Base-by-base conservation (phyloP, 352 stramenopile genomes). In the Pythium monospermum region DNA sequence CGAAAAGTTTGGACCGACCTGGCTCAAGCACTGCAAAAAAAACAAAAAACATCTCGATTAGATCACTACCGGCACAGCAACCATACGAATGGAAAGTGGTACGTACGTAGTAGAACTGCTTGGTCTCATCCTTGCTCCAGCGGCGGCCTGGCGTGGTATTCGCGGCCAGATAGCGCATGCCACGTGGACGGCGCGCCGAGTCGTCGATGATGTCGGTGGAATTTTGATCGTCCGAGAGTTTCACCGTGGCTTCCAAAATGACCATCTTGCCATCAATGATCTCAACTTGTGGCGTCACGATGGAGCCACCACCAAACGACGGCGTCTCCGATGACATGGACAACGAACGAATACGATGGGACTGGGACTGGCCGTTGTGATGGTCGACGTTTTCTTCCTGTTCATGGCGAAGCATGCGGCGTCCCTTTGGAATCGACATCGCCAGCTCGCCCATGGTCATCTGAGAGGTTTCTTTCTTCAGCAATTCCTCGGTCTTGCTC, bases 241-340 rank as follows among this genome's bases (percentile, higher is more conserved):
- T 85, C 27, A 92, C 76, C 0, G 74, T 87, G 7, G 66, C 77
- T 40, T 91, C 74, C 23, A 76, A 37, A 6, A 94, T 73, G 18
- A 94, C 80, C 76, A 94, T 94, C 45, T 90, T 78, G n/a, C 83
- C 80, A 42, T 94, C 73, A 23, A 94, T 71, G 48, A 94, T 89
- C 51, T 90, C 68, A 22, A 94, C 83, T 43, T 87, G 78, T 0
- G 83, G 83, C 27, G 78, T 83, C 36, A 91, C 69, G 8, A 91
- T 61, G 13, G 83, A 85, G 8, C 76, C 69, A n/a, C 69, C 67
- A 10, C 69, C 74, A 33, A 83, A 73, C 3, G 73, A 76, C 25
- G 70, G 64, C 0, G 73, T 77, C 35, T 87, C 78, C 1, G 78
- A 87, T 5, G 75, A 86, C 16, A 87, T 59, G 0, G 75, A 85